Conservation (phyloP, 116 monocot genomes). For the Thalassia testudinum region DNA sequence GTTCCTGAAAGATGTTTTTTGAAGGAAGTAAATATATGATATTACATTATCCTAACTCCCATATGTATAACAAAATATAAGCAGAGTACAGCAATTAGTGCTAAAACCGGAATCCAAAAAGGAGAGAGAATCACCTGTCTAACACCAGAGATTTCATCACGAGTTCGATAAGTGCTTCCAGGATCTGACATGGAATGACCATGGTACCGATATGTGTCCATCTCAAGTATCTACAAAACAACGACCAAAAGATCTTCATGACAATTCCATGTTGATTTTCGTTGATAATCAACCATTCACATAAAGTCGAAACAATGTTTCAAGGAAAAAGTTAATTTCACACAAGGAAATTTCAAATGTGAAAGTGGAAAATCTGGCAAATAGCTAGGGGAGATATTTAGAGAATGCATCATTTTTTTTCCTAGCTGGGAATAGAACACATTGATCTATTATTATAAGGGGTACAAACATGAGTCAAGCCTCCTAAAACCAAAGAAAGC, state of each 20-base stretch:
- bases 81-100: background rate
- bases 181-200: slow-evolving; percentile 99
- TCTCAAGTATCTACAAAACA: slow-evolving; percentile 68
- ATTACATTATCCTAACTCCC: background rate
- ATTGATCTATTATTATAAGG: too few relatives aligned
- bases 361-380: background rate
- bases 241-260: background rate
- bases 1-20: too few relatives aligned
- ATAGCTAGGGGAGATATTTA: background rate
- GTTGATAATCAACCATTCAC: background rate
- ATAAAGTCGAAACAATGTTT: background rate
- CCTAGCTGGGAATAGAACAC: too few relatives aligned
- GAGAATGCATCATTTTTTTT: too few relatives aligned
- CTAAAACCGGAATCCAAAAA: too few relatives aligned
- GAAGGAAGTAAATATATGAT: slow-evolving; percentile 1
- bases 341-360: too few relatives aligned
- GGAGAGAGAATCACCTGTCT: slow-evolving; percentile 54
- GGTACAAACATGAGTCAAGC: too few relatives aligned
- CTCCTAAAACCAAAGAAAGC: too few relatives aligned
- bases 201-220: slow-evolving; percentile 98
- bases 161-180: slow-evolving; percentile 97
- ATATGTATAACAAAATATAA: background rate
- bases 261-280: background rate
- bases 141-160: slow-evolving; percentile 86
- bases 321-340: background rate